These are phyloP conservation scores for Lagenidium giganteum DNA, from an alignment of 352 stramenopile genomes.

Conservation along the genomic window DNA sequence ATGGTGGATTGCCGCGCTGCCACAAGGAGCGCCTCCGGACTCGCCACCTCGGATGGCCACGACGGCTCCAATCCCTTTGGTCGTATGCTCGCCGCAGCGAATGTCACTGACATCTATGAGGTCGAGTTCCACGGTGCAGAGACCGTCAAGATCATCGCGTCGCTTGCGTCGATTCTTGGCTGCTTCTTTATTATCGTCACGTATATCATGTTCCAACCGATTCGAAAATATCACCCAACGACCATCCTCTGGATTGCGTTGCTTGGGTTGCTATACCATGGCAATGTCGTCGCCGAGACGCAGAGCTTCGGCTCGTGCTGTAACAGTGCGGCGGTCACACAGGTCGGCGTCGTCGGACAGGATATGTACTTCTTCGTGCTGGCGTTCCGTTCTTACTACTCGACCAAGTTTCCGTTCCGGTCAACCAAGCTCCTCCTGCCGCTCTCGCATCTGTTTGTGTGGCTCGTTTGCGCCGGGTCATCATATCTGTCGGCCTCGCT, in stretches of 20 bases:
- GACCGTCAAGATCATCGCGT: slow-evolving; percentile 50
- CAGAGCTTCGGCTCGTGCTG: slow-evolving; percentile 55
- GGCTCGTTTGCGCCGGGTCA: slow-evolving; percentile 43
- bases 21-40: too few relatives aligned
- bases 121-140: slow-evolving; percentile 48
- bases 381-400: slow-evolving; percentile 85
- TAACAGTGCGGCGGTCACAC: slow-evolving; percentile 48
- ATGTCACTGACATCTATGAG: slow-evolving; percentile 11
- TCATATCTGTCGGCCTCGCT: slow-evolving; percentile 40
- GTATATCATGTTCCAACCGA: slow-evolving; percentile 75
- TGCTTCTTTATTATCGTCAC: slow-evolving; percentile 76
- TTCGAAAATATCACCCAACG: slow-evolving; percentile 75
- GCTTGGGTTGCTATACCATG: slow-evolving; percentile 78
- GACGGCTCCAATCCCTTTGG: too few relatives aligned
- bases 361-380: slow-evolving; percentile 85
- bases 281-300: slow-evolving; percentile 51
- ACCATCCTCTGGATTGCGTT: slow-evolving; percentile 80
- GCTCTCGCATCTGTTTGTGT: slow-evolving; percentile 72
- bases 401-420: slow-evolving; percentile 82
- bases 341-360: slow-evolving; percentile 68
- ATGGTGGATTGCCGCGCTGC: too few relatives aligned
- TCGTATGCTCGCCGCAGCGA: slow-evolving; percentile 1
- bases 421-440: slow-evolving; percentile 61
- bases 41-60: too few relatives aligned
- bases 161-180: slow-evolving; percentile 64